Evolutionary conservation across 2,329 filamentous ascomycete genomes (phyloP), one percentile per base, ranked within the genome.

Genomic region (Triangularia setosa): DNA sequence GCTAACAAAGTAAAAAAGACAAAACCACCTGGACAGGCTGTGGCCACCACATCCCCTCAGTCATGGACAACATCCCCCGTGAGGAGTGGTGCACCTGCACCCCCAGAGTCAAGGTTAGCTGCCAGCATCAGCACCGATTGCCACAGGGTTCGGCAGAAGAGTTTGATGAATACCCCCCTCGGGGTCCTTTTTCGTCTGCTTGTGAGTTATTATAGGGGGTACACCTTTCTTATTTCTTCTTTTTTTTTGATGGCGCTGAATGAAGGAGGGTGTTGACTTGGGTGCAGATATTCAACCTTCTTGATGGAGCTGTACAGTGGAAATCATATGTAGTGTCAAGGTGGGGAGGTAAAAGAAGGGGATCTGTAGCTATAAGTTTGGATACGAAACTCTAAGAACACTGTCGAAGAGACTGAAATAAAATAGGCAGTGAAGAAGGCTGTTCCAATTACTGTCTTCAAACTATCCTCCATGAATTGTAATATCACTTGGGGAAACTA

Each of bases 1-100:
- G 14, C 11, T 33, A 12, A 33, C 30, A 11, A 1, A 9, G 4
- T 12, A 12, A 3, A 1, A 12, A 12, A 68, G 67, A 64, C 23
- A 64, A 67, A 30, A 56, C 61, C 3, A 68, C 69, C 11, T 70
- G 68, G 68, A 54, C 54, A 16, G 68, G 69, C 27, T 70, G 69
- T 58, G 67, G 69, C 7, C 60, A 59, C 16, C 69, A 70, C 58
- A 60, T 70, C n/a, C 63, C 67, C 3, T 62, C 21, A 4, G 62
- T 69, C 14, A 67, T 70, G 69, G 66, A 68, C 61, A 28, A 59
- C 21, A 35, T 70, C 3, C 69, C 67, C 1, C 64, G 65, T 16
- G 62, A 69, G 3, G 35, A 67, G 1, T 69, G 69, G 65, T 70
- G 69, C 48, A 70, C 63, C 3, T 70, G 69, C 61, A 64, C 65